phyloP scores from a whole-genome alignment of 2,329 filamentous ascomycete genomes.

The Alternaria alternata region DNA sequence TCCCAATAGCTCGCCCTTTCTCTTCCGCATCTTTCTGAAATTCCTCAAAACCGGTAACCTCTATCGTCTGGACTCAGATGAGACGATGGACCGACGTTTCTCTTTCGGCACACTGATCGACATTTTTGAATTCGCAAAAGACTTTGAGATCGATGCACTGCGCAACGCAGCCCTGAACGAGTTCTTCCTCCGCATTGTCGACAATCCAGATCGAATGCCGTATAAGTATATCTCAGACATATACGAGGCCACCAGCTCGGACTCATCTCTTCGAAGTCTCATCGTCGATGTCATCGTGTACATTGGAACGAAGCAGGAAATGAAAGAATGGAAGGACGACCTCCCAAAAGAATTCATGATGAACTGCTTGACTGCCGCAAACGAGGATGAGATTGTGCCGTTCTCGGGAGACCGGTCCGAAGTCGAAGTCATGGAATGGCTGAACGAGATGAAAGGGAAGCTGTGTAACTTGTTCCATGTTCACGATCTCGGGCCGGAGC shows the following conservation, averaged over 20 bases:
- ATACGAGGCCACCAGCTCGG: background rate
- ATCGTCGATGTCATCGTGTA: background rate
- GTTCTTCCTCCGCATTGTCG: slow-evolving; percentile 1
- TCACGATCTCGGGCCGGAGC: background rate
- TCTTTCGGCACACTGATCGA: background rate
- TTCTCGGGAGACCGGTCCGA: background rate
- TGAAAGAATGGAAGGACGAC: background rate
- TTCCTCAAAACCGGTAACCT: background rate
- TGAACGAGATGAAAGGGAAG: background rate
- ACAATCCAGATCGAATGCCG: background rate
- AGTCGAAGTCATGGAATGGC: background rate
- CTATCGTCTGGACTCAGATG: background rate
- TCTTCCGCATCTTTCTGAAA: background rate
- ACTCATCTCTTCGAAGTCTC: background rate
- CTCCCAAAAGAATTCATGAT: background rate
- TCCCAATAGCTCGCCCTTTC: background rate
- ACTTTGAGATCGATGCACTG: background rate
- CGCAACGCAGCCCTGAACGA: background rate
- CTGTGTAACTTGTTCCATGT: background rate
- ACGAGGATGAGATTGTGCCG: background rate
- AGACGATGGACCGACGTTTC: background rate
- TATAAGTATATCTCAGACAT: background rate
- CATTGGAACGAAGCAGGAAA: background rate
- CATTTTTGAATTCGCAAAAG: background rate
- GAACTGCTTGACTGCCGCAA: background rate